These are phyloP conservation scores for Mikania micrantha DNA, from an alignment of 129 eudicot species.

Conservation along the genomic window DNA sequence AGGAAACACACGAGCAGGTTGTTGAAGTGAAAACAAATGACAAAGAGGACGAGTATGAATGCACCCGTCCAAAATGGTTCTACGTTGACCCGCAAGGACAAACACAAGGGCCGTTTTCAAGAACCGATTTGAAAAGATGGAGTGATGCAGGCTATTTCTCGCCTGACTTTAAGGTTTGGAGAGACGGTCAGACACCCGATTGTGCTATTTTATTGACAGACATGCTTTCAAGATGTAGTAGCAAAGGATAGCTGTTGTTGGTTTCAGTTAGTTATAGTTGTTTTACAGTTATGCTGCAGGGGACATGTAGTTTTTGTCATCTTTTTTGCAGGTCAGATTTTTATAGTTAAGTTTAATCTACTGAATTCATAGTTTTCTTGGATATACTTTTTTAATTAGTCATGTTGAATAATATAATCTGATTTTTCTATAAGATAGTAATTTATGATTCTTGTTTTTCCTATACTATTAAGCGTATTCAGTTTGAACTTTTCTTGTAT, in stretches of 20 bases:
- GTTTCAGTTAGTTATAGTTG: not conserved
- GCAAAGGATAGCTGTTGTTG: constrained; percentile 5
- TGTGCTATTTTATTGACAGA: constrained; percentile 46
- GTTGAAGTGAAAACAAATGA: constrained; percentile 23
- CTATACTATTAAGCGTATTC: no score
- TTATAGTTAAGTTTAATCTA: constrained; percentile 8
- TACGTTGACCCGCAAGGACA: constrained; percentile 58
- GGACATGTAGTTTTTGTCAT: constrained; percentile 1
- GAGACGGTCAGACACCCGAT: constrained; percentile 34
- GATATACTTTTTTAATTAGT: not conserved
- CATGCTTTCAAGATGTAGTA: constrained; percentile 28
- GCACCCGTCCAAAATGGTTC: constrained; percentile 34
- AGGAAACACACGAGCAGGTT: constrained; percentile 19
- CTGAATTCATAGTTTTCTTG: constrained; percentile 2
- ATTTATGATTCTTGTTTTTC: not conserved
- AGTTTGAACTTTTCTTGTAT: no score
- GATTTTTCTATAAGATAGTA: not conserved
- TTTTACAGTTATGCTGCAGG: constrained; percentile 11
- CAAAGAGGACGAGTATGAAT: constrained; percentile 14
- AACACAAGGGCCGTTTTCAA: constrained; percentile 69
- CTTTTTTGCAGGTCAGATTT: constrained; percentile 10
- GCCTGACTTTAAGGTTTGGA: constrained; percentile 61
- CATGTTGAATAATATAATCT: not conserved
- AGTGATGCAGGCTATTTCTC: constrained; percentile 41
- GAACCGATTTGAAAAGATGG: constrained; percentile 50